Base-by-base conservation (phyloP, 768 basidiomycete genomes). In the Crassisporium funariophilum region DNA sequence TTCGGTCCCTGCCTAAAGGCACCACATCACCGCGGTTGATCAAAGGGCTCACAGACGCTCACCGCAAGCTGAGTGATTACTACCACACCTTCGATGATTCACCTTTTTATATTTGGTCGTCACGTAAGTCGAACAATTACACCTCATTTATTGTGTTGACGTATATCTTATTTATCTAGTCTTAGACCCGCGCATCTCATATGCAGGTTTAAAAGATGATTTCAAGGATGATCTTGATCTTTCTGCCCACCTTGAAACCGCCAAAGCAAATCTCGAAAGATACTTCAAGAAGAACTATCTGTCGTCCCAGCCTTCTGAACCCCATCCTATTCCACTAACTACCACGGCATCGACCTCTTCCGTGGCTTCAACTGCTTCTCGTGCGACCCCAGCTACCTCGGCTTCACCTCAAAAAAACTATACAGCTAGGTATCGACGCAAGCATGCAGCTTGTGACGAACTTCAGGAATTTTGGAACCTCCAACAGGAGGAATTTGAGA, bases 51-150 rank as follows among this genome's bases (percentile, higher is more conserved):
- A 20, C 58, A 0, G 47, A 52, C 2, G 58, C 66, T 1, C 68
- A 70, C 37, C 35, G 46, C 1, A 70, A 70, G 52, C 54, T 71
- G 0, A 64, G 63, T 48, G 63, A 68, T 31, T 70, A 71, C 33
- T 69, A 58, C 27, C 46, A 45, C 34, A 61, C 54, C 19, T 60
- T 65, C 49, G 67, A 70, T 39, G 15, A 58, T 12, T 68, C 66
- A 4, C 62, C 58, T 6, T 66, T 50, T 35, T 65, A 67, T 50
- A 47, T 53, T 3, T 69, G 66, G 66, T 55, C 68, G 15, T 40
- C 60, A 2, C 44, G 66, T 71, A 48, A 19, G 64, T 59, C 5
- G 15, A 36, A 20, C 15, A 15, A 27, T 22, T 31, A 23, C 20
- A 16, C 8, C 20, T 38, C 11, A 23, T 20, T 20, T 20, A 16